Base-by-base conservation (phyloP, 1,284 basidiomycete genomes). In the Ceraceosorus guamensis region DNA sequence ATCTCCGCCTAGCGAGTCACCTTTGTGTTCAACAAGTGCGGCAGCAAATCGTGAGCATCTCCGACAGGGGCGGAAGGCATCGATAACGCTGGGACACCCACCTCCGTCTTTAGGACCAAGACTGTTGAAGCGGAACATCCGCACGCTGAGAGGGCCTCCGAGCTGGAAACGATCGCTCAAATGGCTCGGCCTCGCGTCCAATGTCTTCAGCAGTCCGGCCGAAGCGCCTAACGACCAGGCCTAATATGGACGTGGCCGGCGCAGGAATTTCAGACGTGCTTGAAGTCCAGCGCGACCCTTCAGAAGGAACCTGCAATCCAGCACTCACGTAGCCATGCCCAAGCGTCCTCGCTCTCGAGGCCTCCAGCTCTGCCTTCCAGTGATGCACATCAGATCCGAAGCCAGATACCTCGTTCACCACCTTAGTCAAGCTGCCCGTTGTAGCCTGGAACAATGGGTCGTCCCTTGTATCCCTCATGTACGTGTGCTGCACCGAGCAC, bases 131-230 rank as follows among this genome's bases (percentile, higher is more conserved):
- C 84, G 84, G 80, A 96, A 97, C 60, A 87, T 86, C 31, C 95
- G 81, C 2, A 98, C 81, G 49, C 84, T 88, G n/a, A 87, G 85
- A 0, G 95, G 91, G 0, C 93, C 95, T 32, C 93, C 95, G 0
- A 97, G 82, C 67, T 93, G 91, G 75, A 92, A 93, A 4, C 90
- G 83, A 77, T 99, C 95, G 37, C 82, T 84, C 72, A 88, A 87
- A 50, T 82, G 81, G 31, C 83, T 69, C 6, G 63, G 53, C 37
- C 48, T 79, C 2, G 55, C 43, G 46, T 64, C 52, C 32, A 75
- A 60, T 1, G 65, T 49, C 14, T 59, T 60, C 35, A 73, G 46
- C 6, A 64, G 33, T 24, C 73, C 73, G 2, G 48, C 54, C 6
- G 66, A 61, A 5, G 55, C 55, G n/a, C 39, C 11, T 8, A 53